Evolutionary conservation across 139 green algal genomes (phyloP), one percentile per base, ranked within the genome.

Genomic region (Chlorella sp.): DNA sequence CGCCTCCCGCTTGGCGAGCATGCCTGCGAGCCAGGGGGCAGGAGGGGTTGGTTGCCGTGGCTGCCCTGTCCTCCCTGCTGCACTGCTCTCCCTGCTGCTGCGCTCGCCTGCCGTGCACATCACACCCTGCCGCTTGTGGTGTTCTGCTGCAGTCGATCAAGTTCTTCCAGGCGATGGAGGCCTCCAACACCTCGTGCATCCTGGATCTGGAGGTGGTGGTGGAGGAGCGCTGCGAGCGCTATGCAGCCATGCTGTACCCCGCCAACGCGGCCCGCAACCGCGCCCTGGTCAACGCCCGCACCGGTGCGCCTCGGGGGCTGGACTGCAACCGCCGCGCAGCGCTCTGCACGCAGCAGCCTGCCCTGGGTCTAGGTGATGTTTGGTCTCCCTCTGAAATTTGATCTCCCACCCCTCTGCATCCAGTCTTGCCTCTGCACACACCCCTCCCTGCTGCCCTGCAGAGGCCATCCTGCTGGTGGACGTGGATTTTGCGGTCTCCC

Each of bases 171-270:
- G 41, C 38, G 12, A 64, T 74, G 62, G 78, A 83, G 63, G 63
- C 78, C n/a, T 64, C 28, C 78, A 30, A 28, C 78, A 41, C 51
- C 39, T 28, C 57, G 41, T 90, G 86, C 74, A 81, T 87, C 51
- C 73, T 90, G 34, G 86, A 90, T 36, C 34, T 90, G 69, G 86
- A 90, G 81, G 74, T 90, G 55, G 86, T 90, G 62, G 75, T 63
- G 56, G 86, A 90, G 65, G 86, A 90, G 81, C 72, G 86, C 25
- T 90, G 86, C 74, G 80, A 70, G n/a, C 68, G 69, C 47, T 60
- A 90, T 55, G 67, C 78, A 0, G 76, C 82, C 23, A 69, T 67
- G 36, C 71, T 90, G 12, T 91, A 91, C 71, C 87, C 87, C 26
- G 64, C 82, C 57, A 91, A 91, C 44, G 72, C 85, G 20, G 62